These are phyloP conservation scores for Leccinum obscurum DNA, from an alignment of 768 basidiomycete genomes.

Conservation along the genomic window DNA sequence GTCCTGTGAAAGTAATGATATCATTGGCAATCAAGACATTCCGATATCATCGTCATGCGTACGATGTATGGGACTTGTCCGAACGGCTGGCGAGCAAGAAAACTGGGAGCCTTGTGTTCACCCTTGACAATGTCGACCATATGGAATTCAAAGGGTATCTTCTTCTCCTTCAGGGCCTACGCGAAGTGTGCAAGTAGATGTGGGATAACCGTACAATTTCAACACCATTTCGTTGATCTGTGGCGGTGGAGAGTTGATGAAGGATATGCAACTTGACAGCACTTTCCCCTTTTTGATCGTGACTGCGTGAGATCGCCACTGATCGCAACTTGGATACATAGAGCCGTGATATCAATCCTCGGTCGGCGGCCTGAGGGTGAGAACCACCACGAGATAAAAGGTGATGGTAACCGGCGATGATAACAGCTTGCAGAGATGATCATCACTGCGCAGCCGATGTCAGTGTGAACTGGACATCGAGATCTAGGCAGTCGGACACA, in stretches of 20 bases:
- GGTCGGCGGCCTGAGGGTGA: background rate
- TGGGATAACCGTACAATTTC: conserved; percentile 17
- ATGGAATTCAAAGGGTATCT: conserved; percentile 51
- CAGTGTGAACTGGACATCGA: conserved; percentile 3
- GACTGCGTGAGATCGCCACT: conserved; percentile 3
- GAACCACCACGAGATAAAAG: background rate
- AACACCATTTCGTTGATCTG: conserved; percentile 18
- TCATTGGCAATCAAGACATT: background rate
- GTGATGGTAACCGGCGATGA: background rate
- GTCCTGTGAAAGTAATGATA: conserved; percentile 10
- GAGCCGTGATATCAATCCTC: background rate
- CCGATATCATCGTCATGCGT: background rate
- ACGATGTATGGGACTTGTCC: conserved; percentile 38
- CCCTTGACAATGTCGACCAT: conserved; percentile 37
- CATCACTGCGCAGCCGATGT: background rate
- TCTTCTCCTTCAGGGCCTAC: conserved; percentile 57
- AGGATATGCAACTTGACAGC: background rate
- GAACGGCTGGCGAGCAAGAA: conserved; percentile 32
- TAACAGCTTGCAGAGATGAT: background rate
- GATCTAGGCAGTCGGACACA: background rate
- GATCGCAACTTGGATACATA: background rate
- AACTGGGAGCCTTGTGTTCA: conserved; percentile 34
- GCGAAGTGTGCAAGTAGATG: conserved; percentile 50
- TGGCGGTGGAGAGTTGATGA: background rate
- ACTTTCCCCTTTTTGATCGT: conserved; percentile 10